Conservation (phyloP, 1,284 basidiomycete species). For the Ceratobasidium sp. region DNA sequence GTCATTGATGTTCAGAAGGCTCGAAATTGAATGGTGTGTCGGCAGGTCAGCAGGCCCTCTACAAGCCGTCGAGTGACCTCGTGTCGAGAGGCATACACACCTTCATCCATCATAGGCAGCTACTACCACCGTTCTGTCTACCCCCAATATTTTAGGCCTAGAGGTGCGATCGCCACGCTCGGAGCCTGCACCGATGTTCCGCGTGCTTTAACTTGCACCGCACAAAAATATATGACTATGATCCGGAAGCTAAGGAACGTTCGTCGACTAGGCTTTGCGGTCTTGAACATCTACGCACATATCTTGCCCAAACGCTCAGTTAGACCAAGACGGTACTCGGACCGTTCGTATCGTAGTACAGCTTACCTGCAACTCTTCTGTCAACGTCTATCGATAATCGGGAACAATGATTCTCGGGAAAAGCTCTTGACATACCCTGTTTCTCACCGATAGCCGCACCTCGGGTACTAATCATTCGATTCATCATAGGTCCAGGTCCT, state of each 20-base stretch:
- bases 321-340: not conserved
- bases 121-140: not conserved
- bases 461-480: not conserved
- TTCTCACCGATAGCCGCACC: not conserved
- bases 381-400: constrained; percentile 12
- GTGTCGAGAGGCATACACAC: not conserved
- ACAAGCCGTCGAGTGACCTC: constrained; percentile 11
- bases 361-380: not conserved
- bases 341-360: not conserved
- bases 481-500: not conserved
- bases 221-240: not conserved
- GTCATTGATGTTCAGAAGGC: constrained; percentile 15
- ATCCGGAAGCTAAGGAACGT: not conserved
- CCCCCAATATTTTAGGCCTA: not conserved
- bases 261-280: not conserved
- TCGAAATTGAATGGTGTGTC: not conserved
- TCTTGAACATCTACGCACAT: not conserved
- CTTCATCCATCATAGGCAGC: too few relatives aligned
- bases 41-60: constrained; percentile 4
- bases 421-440: not conserved
- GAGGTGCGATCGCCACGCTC: not conserved
- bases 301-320: not conserved
- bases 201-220: not conserved
- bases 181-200: constrained; percentile 16
- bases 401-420: not conserved